Percentiles rank a stretch among this genome's conserved stretches.
These are phyloP conservation scores for Ensete glaucum DNA, from an alignment of 176 grass and related monocot species.

Conservation along the genomic window DNA sequence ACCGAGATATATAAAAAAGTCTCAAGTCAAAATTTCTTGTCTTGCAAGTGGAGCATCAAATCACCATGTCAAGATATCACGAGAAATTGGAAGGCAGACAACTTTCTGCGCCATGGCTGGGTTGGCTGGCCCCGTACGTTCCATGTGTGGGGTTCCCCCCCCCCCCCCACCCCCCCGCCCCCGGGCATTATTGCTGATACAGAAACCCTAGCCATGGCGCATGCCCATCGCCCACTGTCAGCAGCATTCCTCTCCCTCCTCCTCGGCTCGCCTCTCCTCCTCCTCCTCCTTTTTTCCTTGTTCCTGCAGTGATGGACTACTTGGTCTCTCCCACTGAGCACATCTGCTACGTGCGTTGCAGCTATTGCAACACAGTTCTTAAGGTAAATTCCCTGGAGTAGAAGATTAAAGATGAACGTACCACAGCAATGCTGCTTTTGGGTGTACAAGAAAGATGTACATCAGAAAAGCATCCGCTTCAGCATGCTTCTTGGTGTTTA, in stretches of 20 bases:
- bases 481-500: too few species aligned
- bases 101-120: background rate
- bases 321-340: slow-evolving; percentile 63
- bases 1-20: background rate
- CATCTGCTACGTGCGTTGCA: slow-evolving; percentile 86
- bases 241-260: background rate
- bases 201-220: slow-evolving; percentile 61
- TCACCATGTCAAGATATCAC: background rate
- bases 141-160: slow-evolving; percentile 33
- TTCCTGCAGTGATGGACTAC: slow-evolving; percentile 50
- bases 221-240: slow-evolving; percentile 14
- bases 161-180: too few species aligned
- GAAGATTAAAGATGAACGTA: slow-evolving; percentile 12
- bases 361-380: slow-evolving; percentile 85
- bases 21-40: too few species aligned
- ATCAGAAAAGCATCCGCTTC: too few species aligned
- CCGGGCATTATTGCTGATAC: slow-evolving; percentile 64
- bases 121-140: slow-evolving; percentile 44
- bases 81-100: background rate
- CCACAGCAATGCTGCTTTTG: slow-evolving; percentile 2
- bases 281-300: background rate
- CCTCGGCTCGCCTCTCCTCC: slow-evolving; percentile 3
- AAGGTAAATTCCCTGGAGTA: slow-evolving; percentile 49
- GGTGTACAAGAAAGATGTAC: too few species aligned
- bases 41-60: background rate